Evolutionary conservation across 306 rosid species (phyloP).

Genomic region (Comarum palustre): DNA sequence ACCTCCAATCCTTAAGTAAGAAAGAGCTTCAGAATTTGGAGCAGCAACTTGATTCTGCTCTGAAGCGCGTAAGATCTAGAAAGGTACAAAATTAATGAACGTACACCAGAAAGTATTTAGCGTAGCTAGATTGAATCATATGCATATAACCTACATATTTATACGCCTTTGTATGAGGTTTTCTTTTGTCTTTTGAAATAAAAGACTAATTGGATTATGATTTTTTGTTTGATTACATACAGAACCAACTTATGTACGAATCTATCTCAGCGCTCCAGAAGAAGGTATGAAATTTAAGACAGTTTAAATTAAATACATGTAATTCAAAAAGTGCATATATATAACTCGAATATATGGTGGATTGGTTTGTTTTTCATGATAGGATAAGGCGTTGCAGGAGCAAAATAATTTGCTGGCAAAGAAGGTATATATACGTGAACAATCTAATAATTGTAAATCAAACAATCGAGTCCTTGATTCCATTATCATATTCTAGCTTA

Average conservation of each 20-base stretch:
- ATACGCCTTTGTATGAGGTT: background rate
- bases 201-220: background rate
- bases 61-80: conserved; percentile 66
- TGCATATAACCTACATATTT: background rate
- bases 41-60: conserved; percentile 79
- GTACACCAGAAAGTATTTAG: background rate
- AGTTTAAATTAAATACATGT: background rate
- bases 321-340: background rate
- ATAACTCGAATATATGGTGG: background rate
- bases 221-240: conserved; percentile 24
- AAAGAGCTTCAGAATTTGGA: conserved; percentile 83
- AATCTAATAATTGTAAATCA: too few relatives aligned
- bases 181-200: background rate
- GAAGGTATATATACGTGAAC: conserved; percentile 44
- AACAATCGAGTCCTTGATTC: background rate
- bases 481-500: background rate
- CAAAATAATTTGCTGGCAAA: conserved; percentile 61
- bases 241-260: conserved; percentile 83
- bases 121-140: background rate
- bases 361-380: conserved; percentile 9
- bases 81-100: conserved; percentile 46
- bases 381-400: conserved; percentile 74
- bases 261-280: conserved; percentile 75
- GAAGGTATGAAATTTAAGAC: conserved; percentile 48
- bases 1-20: conserved; percentile 48